Evolutionary conservation across 192 early-diverging fungal genomes (phyloP).

Genomic region (Dispira simplex): DNA sequence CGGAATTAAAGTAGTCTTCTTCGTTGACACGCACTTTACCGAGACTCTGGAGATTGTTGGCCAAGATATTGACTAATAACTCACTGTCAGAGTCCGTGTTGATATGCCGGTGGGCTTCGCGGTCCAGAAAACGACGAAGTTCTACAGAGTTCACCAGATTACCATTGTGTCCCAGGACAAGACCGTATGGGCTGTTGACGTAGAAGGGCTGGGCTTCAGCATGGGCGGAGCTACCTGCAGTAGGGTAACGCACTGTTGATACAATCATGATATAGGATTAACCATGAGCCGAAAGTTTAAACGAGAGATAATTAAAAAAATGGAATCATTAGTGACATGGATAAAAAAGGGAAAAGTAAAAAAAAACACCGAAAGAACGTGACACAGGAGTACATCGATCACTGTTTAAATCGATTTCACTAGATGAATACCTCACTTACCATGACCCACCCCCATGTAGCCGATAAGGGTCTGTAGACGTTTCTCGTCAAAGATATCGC

Average conservation of each 20-base stretch:
- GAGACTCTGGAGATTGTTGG: slow-evolving; percentile 90
- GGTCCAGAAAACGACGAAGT: slow-evolving; percentile 77
- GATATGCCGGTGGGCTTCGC: slow-evolving; percentile 95
- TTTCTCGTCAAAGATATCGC: slow-evolving; percentile 82
- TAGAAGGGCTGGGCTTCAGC: slow-evolving; percentile 99
- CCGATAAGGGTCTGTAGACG: slow-evolving; percentile 68
- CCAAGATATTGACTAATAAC: slow-evolving; percentile 93
- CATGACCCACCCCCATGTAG: slow-evolving; percentile 90
- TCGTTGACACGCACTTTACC: slow-evolving; percentile 96
- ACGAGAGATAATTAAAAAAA: not conserved
- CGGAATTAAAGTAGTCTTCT: slow-evolving; percentile 94
- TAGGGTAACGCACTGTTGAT: slow-evolving; percentile 86
- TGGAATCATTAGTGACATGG: too few relatives aligned
- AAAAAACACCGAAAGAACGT: too few relatives aligned
- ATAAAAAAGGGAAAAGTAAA: too few relatives aligned
- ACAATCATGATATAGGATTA: slow-evolving; percentile 6
- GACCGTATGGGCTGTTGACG: slow-evolving; percentile 98
- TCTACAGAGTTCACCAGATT: slow-evolving; percentile 92
- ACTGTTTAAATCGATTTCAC: too few relatives aligned
- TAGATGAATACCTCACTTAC: slow-evolving; percentile 33
- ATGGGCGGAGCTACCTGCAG: slow-evolving; percentile 88
- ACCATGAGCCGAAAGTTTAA: slow-evolving; percentile 10
- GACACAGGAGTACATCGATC: too few relatives aligned
- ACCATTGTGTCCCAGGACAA: slow-evolving; percentile 95
- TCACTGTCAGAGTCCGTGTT: slow-evolving; percentile 99